Conservation (phyloP, 768 basidiomycete genomes). For the Plicaturopsis crispa region DNA sequence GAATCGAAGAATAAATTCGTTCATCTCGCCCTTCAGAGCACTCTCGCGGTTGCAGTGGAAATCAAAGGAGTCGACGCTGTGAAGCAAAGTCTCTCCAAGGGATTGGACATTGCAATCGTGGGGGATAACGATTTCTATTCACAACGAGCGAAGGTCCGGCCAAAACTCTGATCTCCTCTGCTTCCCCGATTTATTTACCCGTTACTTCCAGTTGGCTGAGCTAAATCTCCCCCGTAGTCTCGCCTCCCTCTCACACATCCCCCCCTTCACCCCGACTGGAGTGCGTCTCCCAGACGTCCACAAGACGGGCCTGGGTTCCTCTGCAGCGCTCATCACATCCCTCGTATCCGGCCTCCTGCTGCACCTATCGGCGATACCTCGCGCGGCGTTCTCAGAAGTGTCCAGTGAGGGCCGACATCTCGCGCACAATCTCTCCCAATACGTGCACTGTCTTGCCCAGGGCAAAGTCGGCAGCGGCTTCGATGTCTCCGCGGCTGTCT, state of each 20-base stretch:
- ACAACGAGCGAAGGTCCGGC: constrained; percentile 72
- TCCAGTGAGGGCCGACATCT: constrained; percentile 44
- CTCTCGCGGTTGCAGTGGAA: constrained; percentile 62
- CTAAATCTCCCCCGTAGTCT: constrained; percentile 55
- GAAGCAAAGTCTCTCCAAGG: constrained; percentile 35
- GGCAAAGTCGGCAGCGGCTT: constrained; percentile 98
- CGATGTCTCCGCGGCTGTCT: constrained; percentile 90
- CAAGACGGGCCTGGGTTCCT: constrained; percentile 97
- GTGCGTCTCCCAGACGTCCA: constrained; percentile 76
- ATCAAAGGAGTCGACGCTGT: constrained; percentile 36
- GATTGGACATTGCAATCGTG: constrained; percentile 73
- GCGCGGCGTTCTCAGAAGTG: constrained; percentile 35
- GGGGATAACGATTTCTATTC: constrained; percentile 99
- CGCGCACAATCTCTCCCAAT: constrained; percentile 92
- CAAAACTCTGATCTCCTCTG: background rate
- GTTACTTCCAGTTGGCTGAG: constrained; percentile 46
- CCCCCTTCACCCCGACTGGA: constrained; percentile 68
- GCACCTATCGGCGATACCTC: constrained; percentile 58
- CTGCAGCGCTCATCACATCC: constrained; percentile 94
- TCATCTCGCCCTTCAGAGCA: constrained; percentile 77
- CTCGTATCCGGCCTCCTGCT: constrained; percentile 81
- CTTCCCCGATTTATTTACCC: constrained; percentile 4
- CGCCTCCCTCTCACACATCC: constrained; percentile 56
- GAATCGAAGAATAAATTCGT: constrained; percentile 84
- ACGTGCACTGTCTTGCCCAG: constrained; percentile 92